Conservation (phyloP, 2,329 filamentous ascomycete genomes). For the Ceratocystis papillata region DNA sequence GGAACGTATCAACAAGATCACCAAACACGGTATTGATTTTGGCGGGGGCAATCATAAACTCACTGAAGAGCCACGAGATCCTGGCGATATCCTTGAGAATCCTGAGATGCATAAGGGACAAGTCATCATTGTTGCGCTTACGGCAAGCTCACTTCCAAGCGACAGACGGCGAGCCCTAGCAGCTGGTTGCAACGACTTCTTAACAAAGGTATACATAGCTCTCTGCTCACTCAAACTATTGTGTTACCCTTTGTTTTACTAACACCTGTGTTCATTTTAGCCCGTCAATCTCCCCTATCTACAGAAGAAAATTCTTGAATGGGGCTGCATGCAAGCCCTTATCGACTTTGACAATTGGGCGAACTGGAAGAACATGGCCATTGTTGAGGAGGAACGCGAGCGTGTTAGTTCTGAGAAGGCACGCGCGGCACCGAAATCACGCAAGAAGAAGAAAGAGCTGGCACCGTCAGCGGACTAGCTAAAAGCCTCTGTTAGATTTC, state of each 20-base stretch:
- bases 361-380: slow-evolving; percentile 80
- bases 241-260: neutral
- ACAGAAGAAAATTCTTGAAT: slow-evolving; percentile 95
- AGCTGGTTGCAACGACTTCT: slow-evolving; percentile 93
- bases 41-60: slow-evolving; percentile 2
- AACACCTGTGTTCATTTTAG: slow-evolving; percentile 36
- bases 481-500: too few relatives aligned
- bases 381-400: slow-evolving; percentile 30
- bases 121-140: slow-evolving; percentile 94
- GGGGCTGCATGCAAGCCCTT: slow-evolving; percentile 98
- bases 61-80: slow-evolving; percentile 33
- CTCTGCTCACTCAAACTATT: too few relatives aligned
- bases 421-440: slow-evolving; percentile 36
- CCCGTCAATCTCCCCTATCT: slow-evolving; percentile 97
- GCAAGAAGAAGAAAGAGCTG: slow-evolving; percentile 37
- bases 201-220: slow-evolving; percentile 66
- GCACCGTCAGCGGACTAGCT: neutral
- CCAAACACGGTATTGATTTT: slow-evolving; percentile 16
- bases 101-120: slow-evolving; percentile 78
- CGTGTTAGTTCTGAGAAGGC: slow-evolving; percentile 28
- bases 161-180: slow-evolving; percentile 91
- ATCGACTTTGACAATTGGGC: slow-evolving; percentile 98
- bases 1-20: slow-evolving; percentile 83
- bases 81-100: slow-evolving; percentile 59
- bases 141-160: slow-evolving; percentile 85